Conservation (phyloP, 345 rosid species). For the Brassica carinata region DNA sequence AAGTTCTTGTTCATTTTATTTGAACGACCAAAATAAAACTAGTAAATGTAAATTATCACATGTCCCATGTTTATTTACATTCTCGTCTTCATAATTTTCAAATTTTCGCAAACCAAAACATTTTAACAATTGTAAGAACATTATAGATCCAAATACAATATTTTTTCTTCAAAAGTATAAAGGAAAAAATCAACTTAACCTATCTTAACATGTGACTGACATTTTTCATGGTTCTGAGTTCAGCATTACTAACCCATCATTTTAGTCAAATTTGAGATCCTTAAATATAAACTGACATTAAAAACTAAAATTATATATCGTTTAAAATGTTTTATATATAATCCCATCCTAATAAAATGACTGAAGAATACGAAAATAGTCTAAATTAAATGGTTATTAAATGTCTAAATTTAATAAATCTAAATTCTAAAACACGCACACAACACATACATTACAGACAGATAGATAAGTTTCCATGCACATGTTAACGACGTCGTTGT, state of each 20-base stretch:
- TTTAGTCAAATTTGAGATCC: background rate
- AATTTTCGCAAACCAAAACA: background rate
- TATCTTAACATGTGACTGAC: background rate
- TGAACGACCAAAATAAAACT: background rate
- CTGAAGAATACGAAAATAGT: background rate
- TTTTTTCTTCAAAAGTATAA: too few species aligned
- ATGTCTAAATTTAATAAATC: background rate
- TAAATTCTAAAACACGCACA: background rate
- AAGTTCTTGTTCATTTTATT: background rate
- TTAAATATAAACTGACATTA: background rate
- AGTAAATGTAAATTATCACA: background rate
- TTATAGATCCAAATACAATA: too few species aligned
- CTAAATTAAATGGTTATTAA: background rate
- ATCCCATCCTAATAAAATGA: background rate
- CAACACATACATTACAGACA: background rate
- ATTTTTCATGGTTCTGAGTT: background rate
- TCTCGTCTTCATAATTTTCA: background rate
- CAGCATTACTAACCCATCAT: background rate
- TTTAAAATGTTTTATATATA: background rate
- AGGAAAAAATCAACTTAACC: background rate
- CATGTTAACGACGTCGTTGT: constrained; percentile 29
- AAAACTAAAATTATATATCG: background rate
- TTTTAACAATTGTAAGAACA: background rate
- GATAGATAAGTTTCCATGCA: constrained; percentile 22
- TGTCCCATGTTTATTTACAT: background rate